Conservation (phyloP, 2,329 filamentous ascomycete genomes). For the Lasiodiplodia sp. region DNA sequence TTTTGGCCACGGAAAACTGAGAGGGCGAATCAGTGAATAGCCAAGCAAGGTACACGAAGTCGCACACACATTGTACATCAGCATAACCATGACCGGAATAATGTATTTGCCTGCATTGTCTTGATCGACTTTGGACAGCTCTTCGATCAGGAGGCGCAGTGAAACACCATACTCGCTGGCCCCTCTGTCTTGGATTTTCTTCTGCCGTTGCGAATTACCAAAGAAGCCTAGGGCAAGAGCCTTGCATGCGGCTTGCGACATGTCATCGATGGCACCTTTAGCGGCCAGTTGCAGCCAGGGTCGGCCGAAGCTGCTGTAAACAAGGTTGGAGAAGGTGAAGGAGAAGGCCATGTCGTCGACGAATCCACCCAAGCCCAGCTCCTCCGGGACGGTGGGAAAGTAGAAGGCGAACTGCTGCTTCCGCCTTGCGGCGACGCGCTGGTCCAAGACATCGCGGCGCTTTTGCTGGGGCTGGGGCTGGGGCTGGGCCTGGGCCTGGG, state of each 20-base stretch:
- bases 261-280: conserved; percentile 26
- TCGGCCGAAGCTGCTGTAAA: conserved; percentile 33
- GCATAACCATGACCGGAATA: conserved; percentile 32
- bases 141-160: conserved; percentile 27
- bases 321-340: conserved; percentile 33
- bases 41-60: neutral
- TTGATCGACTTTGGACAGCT: conserved; percentile 30
- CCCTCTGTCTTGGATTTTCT: conserved; percentile 31
- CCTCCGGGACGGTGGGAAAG: conserved; percentile 26
- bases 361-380: conserved; percentile 32
- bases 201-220: conserved; percentile 31
- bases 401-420: conserved; percentile 22
- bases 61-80: conserved; percentile 32
- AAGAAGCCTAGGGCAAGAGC: conserved; percentile 32
- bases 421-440: neutral
- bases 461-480: conserved; percentile 1
- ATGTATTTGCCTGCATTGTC: conserved; percentile 29
- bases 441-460: neutral
- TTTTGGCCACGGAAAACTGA: conserved; percentile 28
- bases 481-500: neutral
- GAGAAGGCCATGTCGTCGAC: conserved; percentile 32
- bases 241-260: conserved; percentile 30
- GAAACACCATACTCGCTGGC: conserved; percentile 30
- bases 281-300: conserved; percentile 34
- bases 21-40: neutral